A percentile compares a stretch with the other conserved stretches of the same genome.
These are phyloP conservation scores for Digitaria exilis DNA, from an alignment of 202 grass and related monocot species.

Conservation along the genomic window DNA sequence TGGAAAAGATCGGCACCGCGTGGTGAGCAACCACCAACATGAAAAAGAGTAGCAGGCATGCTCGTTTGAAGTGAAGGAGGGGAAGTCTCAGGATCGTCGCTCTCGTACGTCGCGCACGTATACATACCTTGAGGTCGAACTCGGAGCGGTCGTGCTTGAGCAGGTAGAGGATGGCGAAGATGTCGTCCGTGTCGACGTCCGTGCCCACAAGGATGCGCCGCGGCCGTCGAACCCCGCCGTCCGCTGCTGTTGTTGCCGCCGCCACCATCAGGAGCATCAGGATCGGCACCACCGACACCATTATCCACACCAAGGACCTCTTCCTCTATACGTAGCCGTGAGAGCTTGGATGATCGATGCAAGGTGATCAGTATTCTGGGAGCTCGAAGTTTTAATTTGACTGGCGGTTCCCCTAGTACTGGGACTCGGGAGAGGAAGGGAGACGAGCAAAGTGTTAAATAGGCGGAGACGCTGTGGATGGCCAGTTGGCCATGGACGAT, in stretches of 20 bases:
- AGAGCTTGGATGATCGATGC: too few relatives aligned
- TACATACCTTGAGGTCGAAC: conserved; percentile 4
- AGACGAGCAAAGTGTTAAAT: not conserved
- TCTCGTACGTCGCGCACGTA: not conserved
- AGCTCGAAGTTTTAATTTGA: not conserved
- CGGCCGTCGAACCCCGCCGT: not conserved
- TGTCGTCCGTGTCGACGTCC: not conserved
- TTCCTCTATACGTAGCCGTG: too few relatives aligned
- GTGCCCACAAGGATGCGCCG: not conserved
- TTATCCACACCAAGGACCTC: too few relatives aligned
- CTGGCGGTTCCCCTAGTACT: not conserved
- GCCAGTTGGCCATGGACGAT: not conserved
- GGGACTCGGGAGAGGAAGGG: not conserved
- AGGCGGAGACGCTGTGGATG: not conserved
- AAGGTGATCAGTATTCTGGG: too few relatives aligned
- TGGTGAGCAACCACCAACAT: too few relatives aligned
- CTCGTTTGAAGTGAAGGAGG: not conserved
- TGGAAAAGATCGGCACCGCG: too few relatives aligned
- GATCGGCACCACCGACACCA: not conserved
- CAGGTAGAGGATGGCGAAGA: not conserved
- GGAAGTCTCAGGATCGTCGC: not conserved
- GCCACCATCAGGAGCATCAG: not conserved
- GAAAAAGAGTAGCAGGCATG: too few relatives aligned
- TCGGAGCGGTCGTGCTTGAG: not conserved
- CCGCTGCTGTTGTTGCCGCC: not conserved